Percentiles rank a stretch among this genome's conserved stretches.
phyloP scores from a whole-genome alignment of 2,329 filamentous ascomycete species.

The Clathrospora elynae region DNA sequence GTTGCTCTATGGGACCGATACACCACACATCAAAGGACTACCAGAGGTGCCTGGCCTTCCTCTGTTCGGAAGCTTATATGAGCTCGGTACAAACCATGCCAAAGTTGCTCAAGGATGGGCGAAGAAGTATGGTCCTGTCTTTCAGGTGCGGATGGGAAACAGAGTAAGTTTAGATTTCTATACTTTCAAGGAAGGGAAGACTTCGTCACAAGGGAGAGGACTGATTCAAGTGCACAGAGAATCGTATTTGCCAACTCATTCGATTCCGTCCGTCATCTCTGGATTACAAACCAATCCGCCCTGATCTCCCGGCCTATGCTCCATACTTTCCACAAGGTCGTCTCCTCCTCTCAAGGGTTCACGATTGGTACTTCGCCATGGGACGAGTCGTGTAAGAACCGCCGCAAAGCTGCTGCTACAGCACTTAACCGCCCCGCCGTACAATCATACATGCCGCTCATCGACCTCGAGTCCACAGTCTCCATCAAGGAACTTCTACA shows the following conservation, averaged over 20 bases:
- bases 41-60: constrained; percentile 56
- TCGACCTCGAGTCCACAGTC: constrained; percentile 74
- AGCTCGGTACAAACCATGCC: constrained; percentile 55
- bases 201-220: neutral
- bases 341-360: constrained; percentile 76
- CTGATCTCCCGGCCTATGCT: constrained; percentile 78
- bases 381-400: too few relatives aligned
- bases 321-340: constrained; percentile 81
- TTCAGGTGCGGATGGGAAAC: constrained; percentile 66
- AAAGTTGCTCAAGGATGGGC: constrained; percentile 54
- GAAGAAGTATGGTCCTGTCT: constrained; percentile 57
- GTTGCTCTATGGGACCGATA: constrained; percentile 54
- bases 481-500: constrained; percentile 74
- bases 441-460: constrained; percentile 80
- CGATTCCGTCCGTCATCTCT: constrained; percentile 72
- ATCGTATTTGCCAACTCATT: constrained; percentile 81
- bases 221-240: constrained; percentile 51
- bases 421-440: constrained; percentile 77
- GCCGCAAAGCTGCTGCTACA: constrained; percentile 79
- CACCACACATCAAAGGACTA: constrained; percentile 55
- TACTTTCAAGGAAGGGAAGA: neutral
- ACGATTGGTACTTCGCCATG: too few relatives aligned
- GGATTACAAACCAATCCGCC: constrained; percentile 78
- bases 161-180: constrained; percentile 52
- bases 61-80: constrained; percentile 54